Evolutionary conservation across 169 alveolate species (phyloP).

Genomic region (Cytauxzoon felis): DNA sequence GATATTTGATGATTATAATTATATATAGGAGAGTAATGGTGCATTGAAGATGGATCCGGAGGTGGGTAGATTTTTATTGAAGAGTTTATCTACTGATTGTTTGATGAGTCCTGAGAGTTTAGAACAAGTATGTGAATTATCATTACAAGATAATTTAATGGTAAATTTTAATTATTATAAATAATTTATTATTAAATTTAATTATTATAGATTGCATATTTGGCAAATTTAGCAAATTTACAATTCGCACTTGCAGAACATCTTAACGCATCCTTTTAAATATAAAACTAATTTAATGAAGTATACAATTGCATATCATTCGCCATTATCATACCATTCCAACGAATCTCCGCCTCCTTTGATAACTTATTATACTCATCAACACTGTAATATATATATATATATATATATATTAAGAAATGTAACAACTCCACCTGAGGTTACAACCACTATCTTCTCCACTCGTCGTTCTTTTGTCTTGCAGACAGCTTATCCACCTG

Average conservation of each 20-base stretch:
- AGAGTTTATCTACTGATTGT: slow-evolving; percentile 71
- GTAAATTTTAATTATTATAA: slow-evolving; percentile 5
- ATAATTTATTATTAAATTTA: neutral
- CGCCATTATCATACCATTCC: slow-evolving; percentile 3
- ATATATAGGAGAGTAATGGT: slow-evolving; percentile 22
- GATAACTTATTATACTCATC: slow-evolving; percentile 7
- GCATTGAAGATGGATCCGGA: slow-evolving; percentile 68
- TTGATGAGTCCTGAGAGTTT: slow-evolving; percentile 66
- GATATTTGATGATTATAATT: slow-evolving; percentile 30
- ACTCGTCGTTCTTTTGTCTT: no score
- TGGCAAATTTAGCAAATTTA: slow-evolving; percentile 72
- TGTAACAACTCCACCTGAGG: no score
- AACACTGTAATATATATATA: neutral
- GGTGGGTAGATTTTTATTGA: slow-evolving; percentile 77
- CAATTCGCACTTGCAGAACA: slow-evolving; percentile 83
- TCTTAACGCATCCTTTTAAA: slow-evolving; percentile 74
- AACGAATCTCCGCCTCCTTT: slow-evolving; percentile 24
- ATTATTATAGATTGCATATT: slow-evolving; percentile 60
- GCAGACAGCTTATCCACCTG: no score
- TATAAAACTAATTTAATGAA: no score
- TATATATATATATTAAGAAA: no score
- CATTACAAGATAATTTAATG: slow-evolving; percentile 83
- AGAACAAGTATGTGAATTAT: slow-evolving; percentile 77
- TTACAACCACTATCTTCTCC: no score
- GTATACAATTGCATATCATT: no score